Percentiles rank a stretch among this genome's conserved stretches.
Evolutionary conservation across 345 rosid genomes (phyloP).

Genomic region (Carallia pectinifolia): DNA sequence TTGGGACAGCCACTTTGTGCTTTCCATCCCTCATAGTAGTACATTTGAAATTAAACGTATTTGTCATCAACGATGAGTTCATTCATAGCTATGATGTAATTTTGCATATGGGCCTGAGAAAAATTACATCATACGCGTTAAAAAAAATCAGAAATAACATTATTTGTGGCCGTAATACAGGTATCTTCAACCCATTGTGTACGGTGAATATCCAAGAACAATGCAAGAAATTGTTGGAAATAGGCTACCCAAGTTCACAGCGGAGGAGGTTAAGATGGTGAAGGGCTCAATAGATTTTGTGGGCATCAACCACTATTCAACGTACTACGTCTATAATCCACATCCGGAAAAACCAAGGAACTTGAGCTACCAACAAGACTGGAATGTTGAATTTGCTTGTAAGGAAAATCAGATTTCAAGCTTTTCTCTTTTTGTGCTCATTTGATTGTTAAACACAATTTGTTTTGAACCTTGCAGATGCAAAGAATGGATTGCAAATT

Average conservation of each 20-base stretch:
- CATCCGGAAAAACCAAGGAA: conserved; percentile 43
- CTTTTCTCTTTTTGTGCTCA: background rate
- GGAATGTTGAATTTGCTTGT: conserved; percentile 82
- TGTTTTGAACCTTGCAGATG: conserved; percentile 41
- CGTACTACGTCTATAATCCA: conserved; percentile 65
- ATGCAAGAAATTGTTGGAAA: conserved; percentile 71
- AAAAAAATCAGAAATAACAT: too few species aligned
- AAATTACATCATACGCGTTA: too few species aligned
- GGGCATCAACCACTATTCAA: conserved; percentile 88
- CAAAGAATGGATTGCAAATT: conserved; percentile 61
- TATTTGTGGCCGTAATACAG: conserved; percentile 26
- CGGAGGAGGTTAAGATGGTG: conserved; percentile 73
- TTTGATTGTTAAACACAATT: background rate
- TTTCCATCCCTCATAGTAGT: too few species aligned
- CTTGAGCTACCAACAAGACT: conserved; percentile 84
- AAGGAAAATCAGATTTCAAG: conserved; percentile 25
- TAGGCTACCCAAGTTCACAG: conserved; percentile 78
- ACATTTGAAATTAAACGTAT: too few species aligned
- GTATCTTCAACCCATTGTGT: conserved; percentile 89
- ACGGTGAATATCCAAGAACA: conserved; percentile 88
- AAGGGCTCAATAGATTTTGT: conserved; percentile 88
- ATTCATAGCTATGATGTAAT: too few species aligned
- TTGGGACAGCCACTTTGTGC: too few species aligned
- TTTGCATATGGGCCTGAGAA: too few species aligned
- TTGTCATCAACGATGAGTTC: too few species aligned